These are phyloP conservation scores for Fusarium humuli DNA, from an alignment of 2,329 filamentous ascomycete species.

Conservation along the genomic window DNA sequence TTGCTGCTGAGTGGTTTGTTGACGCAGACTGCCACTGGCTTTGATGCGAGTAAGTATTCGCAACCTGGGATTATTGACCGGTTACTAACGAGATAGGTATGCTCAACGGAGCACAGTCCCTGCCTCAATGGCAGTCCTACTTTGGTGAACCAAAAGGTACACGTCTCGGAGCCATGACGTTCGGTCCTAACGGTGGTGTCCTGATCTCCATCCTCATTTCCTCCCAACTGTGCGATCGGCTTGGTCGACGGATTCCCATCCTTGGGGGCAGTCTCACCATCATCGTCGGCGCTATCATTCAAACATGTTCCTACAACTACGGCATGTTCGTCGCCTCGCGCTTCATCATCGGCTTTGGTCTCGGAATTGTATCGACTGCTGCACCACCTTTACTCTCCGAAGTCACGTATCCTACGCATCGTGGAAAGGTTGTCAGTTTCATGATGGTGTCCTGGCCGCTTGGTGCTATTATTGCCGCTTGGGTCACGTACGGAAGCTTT, in stretches of 20 bases:
- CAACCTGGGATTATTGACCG: too few species aligned
- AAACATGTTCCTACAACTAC: constrained; percentile 48
- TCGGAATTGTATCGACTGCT: constrained; percentile 50
- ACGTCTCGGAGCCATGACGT: constrained; percentile 49
- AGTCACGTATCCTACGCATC: constrained; percentile 52
- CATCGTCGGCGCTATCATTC: constrained; percentile 47
- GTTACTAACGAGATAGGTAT: constrained; percentile 45
- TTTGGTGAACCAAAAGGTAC: constrained; percentile 47
- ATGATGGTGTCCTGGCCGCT: constrained; percentile 40
- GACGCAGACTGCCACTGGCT: constrained; percentile 50
- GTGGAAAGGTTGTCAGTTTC: constrained; percentile 50
- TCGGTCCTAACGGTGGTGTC: constrained; percentile 41
- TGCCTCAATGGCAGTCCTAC: constrained; percentile 48
- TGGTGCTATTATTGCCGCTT: constrained; percentile 40
- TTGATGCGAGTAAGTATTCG: constrained; percentile 46
- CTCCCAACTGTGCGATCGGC: constrained; percentile 46
- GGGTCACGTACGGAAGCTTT: constrained; percentile 56
- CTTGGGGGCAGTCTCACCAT: constrained; percentile 45
- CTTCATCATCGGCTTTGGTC: constrained; percentile 56
- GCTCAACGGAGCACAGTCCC: constrained; percentile 51
- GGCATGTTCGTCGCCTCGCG: constrained; percentile 52
- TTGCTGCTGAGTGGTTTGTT: constrained; percentile 49
- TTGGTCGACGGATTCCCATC: constrained; percentile 47
- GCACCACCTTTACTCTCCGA: constrained; percentile 52
- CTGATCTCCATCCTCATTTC: constrained; percentile 43